phyloP scores from a whole-genome alignment of 73 alveolate species.

The Paramecium caudatum region DNA sequence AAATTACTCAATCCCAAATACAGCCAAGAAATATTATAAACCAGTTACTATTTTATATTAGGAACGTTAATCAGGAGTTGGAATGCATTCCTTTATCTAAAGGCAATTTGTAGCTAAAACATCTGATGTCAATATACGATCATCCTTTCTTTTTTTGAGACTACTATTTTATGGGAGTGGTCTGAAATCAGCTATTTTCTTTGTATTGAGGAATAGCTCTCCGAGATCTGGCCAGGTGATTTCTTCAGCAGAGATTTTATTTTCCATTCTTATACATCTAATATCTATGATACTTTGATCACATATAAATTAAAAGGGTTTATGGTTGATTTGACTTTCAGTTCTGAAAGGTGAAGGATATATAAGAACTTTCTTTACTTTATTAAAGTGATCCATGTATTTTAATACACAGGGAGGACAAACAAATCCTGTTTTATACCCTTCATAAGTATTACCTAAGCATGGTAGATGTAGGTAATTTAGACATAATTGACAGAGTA shows the following conservation, averaged over 20 bases:
- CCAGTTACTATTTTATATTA: neutral
- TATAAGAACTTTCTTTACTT: neutral
- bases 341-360: neutral
- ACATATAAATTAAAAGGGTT: neutral
- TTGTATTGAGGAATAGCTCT: conserved; percentile 18
- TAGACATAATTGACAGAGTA: neutral
- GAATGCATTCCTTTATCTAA: conserved; percentile 31
- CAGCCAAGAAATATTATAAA: neutral
- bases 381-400: conserved; percentile 22
- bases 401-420: conserved; percentile 62
- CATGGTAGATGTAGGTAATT: neutral
- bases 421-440: conserved; percentile 15
- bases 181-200: neutral
- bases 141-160: conserved; percentile 58
- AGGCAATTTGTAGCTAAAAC: neutral
- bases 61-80: neutral
- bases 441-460: neutral
- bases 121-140: conserved; percentile 1
- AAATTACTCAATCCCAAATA: neutral
- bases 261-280: conserved; percentile 46
- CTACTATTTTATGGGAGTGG: conserved; percentile 28
- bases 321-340: neutral
- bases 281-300: neutral
- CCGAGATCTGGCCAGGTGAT: conserved; percentile 62
- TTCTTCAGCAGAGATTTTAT: conserved; percentile 23